These are phyloP conservation scores for Leishmania lainsoni DNA, from an alignment of 208 protist genomes.

Conservation along the genomic window DNA sequence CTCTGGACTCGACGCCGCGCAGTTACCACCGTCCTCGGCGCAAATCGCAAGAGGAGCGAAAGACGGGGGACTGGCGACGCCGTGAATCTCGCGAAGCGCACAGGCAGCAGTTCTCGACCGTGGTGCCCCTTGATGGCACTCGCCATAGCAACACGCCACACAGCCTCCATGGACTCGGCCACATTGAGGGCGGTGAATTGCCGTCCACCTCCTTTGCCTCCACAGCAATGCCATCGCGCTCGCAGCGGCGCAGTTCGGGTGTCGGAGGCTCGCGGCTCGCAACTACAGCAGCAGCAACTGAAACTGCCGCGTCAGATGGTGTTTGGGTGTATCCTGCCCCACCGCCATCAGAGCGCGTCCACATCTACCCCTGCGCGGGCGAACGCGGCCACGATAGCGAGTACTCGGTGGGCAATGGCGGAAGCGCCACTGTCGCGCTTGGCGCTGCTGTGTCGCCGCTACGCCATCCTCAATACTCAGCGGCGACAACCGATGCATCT, in stretches of 20 bases:
- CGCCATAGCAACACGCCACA: neutral
- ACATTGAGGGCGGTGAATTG: neutral
- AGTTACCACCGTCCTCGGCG: neutral
- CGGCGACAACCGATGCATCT: neutral
- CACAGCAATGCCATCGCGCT: neutral
- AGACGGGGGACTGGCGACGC: neutral
- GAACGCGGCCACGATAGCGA: neutral
- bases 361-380: conserved; percentile 5
- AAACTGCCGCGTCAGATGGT: neutral
- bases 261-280: neutral
- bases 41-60: neutral
- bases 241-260: neutral
- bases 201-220: neutral
- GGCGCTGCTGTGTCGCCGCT: conserved; percentile 5
- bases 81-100: neutral
- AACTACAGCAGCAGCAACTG: neutral
- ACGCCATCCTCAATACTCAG: neutral
- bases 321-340: conserved; percentile 7
- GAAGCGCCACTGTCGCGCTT: neutral
- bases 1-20: neutral
- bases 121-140: neutral
- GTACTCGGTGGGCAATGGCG: neutral
- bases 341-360: conserved; percentile 3
- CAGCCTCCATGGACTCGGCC: neutral
- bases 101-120: neutral